Evolutionary conservation across 371 early-diverging fungal species (phyloP).

Genomic region (Actinomortierella wolfii): DNA sequence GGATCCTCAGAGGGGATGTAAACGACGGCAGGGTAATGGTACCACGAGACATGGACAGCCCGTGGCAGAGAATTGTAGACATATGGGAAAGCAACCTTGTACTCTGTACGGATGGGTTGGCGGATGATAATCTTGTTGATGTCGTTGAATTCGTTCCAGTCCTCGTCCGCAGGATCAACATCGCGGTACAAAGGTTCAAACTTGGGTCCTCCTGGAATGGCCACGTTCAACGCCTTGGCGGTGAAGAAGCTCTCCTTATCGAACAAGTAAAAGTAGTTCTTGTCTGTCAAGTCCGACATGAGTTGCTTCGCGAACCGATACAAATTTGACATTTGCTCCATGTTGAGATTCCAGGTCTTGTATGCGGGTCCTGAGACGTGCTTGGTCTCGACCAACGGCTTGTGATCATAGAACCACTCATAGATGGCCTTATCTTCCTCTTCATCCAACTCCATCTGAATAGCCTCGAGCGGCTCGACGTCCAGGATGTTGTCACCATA

Average conservation of each 20-base stretch:
- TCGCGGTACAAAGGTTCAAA: slow-evolving; percentile 97
- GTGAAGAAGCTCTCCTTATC: slow-evolving; percentile 95
- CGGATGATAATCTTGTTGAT: slow-evolving; percentile 99
- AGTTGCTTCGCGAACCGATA: slow-evolving; percentile 94
- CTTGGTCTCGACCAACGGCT: slow-evolving; percentile 86
- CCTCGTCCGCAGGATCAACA: slow-evolving; percentile 94
- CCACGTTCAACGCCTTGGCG: slow-evolving; percentile 97
- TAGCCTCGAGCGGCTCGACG: slow-evolving; percentile 96
- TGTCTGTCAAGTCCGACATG: slow-evolving; percentile 90
- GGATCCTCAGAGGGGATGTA: slow-evolving; percentile 92
- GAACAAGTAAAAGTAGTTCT: slow-evolving; percentile 97
- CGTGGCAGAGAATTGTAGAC: slow-evolving; percentile 97
- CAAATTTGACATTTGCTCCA: slow-evolving; percentile 94
- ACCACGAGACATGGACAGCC: slow-evolving; percentile 89
- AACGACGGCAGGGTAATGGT: slow-evolving; percentile 92
- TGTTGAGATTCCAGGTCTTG: slow-evolving; percentile 88
- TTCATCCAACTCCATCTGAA: slow-evolving; percentile 97
- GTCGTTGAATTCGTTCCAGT: slow-evolving; percentile 99
- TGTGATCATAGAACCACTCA: slow-evolving; percentile 98
- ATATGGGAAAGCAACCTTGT: slow-evolving; percentile 98
- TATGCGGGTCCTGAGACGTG: slow-evolving; percentile 91
- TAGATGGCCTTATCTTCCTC: slow-evolving; percentile 93
- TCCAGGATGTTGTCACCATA: slow-evolving; percentile 98
- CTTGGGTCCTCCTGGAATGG: slow-evolving; percentile 99
- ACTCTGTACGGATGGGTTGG: slow-evolving; percentile 97